Evolutionary conservation across 2,329 filamentous ascomycete genomes (phyloP), one percentile per base, ranked within the genome.

Genomic region (Ascochyta viciae-villosae): DNA sequence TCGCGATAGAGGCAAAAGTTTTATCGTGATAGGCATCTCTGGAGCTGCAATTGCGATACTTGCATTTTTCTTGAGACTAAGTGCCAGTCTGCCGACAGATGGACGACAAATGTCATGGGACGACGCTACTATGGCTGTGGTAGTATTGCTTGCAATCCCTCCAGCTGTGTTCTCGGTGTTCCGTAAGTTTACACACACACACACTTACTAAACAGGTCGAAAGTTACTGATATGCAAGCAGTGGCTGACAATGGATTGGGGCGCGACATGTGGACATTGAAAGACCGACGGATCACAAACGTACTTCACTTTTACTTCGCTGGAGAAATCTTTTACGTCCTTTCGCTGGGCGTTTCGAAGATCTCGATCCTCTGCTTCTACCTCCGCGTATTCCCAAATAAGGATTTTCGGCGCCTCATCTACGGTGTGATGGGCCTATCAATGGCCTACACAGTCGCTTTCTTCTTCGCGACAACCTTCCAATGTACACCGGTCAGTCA

Each of bases 241-340:
- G 63, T 67, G 50, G 50, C 54, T 0, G 27, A 63, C 3, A 65
- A 65, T 46, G 83, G 82, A 0, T 66, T 84, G 8, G 81, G 82
- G 4, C 75, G 68, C n/a, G 82, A 85, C 47, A 76, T 84, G 22
- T 85, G 82, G 82, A 82, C 80, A 0, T 54, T 85, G 15, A 58
- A 71, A 0, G 61, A 70, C 0, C 58, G 72, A 0, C 65, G 76
- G 24, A 77, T 85, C 39, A 80, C 76, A 19, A 67, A 67, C 2
- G 80, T 85, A n/a, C 67, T 75, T n/a, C 49, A 48, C 12, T 68
- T 57, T 50, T 67, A 57, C 54, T 68, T 34, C 29, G 9, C 54
- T 1, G 71, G 68, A 35, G 70, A 76, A 45, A 66, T 74, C n/a
- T 68, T 72, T 43, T 76, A 75, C 61, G 63, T 74, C n/a, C 44